phyloP scores from a whole-genome alignment of 495 filamentous ascomycete species.

The Lentithecium fluviatile region DNA sequence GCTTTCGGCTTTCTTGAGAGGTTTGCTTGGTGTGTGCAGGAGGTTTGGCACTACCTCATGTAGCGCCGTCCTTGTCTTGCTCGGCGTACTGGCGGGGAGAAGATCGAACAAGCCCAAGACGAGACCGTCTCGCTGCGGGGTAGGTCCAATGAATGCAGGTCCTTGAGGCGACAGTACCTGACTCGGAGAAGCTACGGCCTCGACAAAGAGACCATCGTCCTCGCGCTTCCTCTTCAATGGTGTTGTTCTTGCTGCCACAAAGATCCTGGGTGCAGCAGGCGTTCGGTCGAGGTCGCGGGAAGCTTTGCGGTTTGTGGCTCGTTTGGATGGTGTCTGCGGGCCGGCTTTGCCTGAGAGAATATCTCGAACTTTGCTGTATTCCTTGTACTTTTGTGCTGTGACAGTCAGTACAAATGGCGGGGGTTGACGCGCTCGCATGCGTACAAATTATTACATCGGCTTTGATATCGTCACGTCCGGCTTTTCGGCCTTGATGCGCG shows the following conservation, averaged over 20 bases:
- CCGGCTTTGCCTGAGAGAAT: constrained; percentile 52
- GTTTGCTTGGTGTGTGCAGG: constrained; percentile 38
- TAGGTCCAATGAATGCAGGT: constrained; percentile 64
- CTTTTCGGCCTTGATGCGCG: constrained; percentile 69
- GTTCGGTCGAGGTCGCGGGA: constrained; percentile 13
- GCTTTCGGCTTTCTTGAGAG: constrained; percentile 14
- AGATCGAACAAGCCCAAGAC: constrained; percentile 91
- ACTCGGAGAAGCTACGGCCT: not conserved
- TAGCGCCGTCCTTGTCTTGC: constrained; percentile 32
- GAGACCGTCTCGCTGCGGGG: constrained; percentile 84
- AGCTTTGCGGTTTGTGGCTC: constrained; percentile 36
- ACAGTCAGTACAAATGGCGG: not conserved
- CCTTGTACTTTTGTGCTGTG: constrained; percentile 84
- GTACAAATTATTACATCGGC: constrained; percentile 76
- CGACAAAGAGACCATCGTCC: not conserved
- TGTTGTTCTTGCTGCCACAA: constrained; percentile 47
- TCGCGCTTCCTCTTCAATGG: constrained; percentile 33
- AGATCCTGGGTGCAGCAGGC: constrained; percentile 19
- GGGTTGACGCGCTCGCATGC: constrained; percentile 12
- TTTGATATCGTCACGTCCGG: constrained; percentile 83
- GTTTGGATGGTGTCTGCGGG: constrained; percentile 43
- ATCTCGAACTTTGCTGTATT: constrained; percentile 74
- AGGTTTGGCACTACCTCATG: constrained; percentile 29
- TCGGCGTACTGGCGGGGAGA: constrained; percentile 50
- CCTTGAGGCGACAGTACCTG: constrained; percentile 22